Conservation (phyloP, 371 early-diverging fungal species). For the Apophysomyces sp. region DNA sequence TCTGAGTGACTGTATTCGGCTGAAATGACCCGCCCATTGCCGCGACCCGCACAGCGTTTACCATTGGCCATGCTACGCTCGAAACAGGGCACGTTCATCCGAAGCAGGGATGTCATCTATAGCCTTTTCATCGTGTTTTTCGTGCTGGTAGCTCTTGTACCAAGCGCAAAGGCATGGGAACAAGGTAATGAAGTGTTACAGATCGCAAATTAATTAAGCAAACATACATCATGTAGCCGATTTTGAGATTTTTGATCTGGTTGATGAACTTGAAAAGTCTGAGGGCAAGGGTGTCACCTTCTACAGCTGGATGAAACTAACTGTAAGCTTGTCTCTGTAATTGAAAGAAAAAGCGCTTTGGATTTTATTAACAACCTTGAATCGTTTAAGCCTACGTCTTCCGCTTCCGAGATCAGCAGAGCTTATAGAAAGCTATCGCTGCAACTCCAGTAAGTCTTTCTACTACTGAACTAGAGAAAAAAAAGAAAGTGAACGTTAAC, state of each 20-base stretch:
- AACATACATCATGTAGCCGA: slow-evolving; percentile 28
- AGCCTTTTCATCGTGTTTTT: neutral
- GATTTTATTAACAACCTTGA: slow-evolving; percentile 14
- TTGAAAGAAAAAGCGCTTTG: slow-evolving; percentile 41
- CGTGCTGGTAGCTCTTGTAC: neutral
- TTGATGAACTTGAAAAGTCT: slow-evolving; percentile 70
- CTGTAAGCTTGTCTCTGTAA: slow-evolving; percentile 19
- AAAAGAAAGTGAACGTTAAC: neutral
- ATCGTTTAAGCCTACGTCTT: slow-evolving; percentile 53
- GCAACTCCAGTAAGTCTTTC: slow-evolving; percentile 79
- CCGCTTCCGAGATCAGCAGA: slow-evolving; percentile 73
- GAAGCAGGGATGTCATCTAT: neutral
- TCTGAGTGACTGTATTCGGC: too few relatives aligned
- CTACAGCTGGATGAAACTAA: slow-evolving; percentile 59
- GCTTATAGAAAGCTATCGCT: slow-evolving; percentile 91
- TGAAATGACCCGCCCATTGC: neutral
- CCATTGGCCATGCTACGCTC: neutral
- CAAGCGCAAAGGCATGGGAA: neutral
- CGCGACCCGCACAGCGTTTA: neutral
- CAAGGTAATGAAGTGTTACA: neutral
- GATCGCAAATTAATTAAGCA: neutral
- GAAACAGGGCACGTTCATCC: neutral
- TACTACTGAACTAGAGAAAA: neutral
- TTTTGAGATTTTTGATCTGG: slow-evolving; percentile 84
- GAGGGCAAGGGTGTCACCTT: slow-evolving; percentile 65